Evolutionary conservation across 2,329 filamentous ascomycete species (phyloP), one percentile per base, ranked within the genome.

Genomic region (Colletotrichum aenigma): DNA sequence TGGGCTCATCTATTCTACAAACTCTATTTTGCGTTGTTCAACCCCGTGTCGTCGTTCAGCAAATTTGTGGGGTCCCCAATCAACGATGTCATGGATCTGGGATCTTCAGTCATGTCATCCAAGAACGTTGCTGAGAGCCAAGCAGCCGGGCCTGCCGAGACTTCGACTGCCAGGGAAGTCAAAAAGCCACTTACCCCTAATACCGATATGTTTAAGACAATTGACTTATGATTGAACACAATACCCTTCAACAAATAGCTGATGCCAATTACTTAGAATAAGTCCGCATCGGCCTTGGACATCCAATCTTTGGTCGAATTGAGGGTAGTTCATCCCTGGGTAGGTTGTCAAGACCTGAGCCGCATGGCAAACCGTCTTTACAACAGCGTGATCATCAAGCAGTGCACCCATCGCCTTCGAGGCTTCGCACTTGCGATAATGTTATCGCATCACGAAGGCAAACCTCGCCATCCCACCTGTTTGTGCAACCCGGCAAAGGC

Each of bases 71-170:
- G 34, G 73, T 30, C n/a, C 4, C 9, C 43, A 68, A 67, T 74
- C 69, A 65, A 52, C 28, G 16, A 67, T 72, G 62, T 58, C 62
- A 75, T 72, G 73, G 62, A 62, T 72, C 62, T 24, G 13, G 67
- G 72, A 38, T 74, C 61, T 60, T 71, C 61, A 28, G 10, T 38
- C 16, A 34, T 43, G 34, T 48, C 62, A 38, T 26, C 18, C 30
- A 30, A 67, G 5, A 58, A 56, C 30, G 0, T 36, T 56, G 43
- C 55, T 56, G 43, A 15, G 30, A 66, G 62, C 58, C 69, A 67
- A 64, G 69, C 61, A 26, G 30, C 68, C 68, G 72, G 55, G 56
- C 26, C 24, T 67, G 62, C 72, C 72, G 61, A 71, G 55, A 55
- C 21, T 2, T 7, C 18, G 7, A 61, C 5, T 36, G n/a, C 60